These are phyloP conservation scores for Trametes coccinea DNA, from an alignment of 768 basidiomycete species.

Conservation along the genomic window DNA sequence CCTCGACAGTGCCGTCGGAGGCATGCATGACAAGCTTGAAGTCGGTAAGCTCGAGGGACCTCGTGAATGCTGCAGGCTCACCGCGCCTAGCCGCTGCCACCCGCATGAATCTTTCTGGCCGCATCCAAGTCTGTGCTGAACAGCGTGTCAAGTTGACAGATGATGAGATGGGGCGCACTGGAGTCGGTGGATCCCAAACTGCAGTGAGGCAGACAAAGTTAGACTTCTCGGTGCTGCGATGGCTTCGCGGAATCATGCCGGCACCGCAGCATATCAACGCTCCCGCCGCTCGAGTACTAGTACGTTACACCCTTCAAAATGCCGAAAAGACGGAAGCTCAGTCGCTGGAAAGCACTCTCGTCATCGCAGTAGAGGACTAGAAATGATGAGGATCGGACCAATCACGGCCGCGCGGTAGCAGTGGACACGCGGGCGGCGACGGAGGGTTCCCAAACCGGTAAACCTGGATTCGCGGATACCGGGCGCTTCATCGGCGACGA, in stretches of 20 bases:
- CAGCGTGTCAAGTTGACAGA: conserved; percentile 19
- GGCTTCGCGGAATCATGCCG: not conserved
- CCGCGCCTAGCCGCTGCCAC: not conserved
- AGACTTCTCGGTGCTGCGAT: not conserved
- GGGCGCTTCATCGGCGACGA: not conserved
- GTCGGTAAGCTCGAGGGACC: too few species aligned
- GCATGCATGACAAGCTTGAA: too few species aligned
- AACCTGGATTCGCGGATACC: not conserved
- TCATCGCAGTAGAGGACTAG: not conserved
- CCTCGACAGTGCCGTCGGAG: too few species aligned
- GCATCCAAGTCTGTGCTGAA: not conserved
- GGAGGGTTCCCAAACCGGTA: not conserved
- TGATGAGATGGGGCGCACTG: not conserved
- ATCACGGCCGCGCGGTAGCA: conserved; percentile 2
- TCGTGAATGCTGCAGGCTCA: not conserved
- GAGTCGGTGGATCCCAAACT: not conserved
- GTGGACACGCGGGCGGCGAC: not conserved
- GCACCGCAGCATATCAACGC: not conserved
- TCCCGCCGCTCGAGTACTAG: not conserved
- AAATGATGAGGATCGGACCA: not conserved
- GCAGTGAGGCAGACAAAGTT: not conserved
- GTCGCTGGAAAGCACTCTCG: not conserved
- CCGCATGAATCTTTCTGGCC: not conserved
- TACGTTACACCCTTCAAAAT: not conserved
- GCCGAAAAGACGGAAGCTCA: not conserved